phyloP scores from a whole-genome alignment of 2,329 filamentous ascomycete species.

The Colletotrichum musicola region DNA sequence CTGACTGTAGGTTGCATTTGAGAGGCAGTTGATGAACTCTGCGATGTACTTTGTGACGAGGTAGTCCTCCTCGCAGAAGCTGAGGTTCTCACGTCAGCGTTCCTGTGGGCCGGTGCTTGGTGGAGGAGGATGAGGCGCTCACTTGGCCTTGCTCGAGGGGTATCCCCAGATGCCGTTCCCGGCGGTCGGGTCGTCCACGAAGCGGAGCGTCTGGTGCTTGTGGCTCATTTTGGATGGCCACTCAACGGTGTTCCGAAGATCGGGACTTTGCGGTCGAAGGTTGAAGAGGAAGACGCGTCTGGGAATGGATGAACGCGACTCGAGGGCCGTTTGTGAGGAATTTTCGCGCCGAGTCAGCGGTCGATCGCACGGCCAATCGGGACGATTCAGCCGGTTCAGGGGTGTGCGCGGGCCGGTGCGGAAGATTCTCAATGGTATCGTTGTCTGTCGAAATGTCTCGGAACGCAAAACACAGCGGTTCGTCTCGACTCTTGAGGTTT shows the following conservation, averaged over 20 bases:
- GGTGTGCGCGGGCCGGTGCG: too few relatives aligned
- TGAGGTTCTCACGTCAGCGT: conserved; percentile 15
- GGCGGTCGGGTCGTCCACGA: conserved; percentile 50
- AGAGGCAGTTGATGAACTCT: conserved; percentile 60
- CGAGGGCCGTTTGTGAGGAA: not conserved
- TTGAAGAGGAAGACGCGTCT: not conserved
- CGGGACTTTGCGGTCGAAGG: too few relatives aligned
- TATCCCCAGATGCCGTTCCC: conserved; percentile 53
- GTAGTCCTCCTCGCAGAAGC: conserved; percentile 47
- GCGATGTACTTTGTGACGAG: conserved; percentile 56
- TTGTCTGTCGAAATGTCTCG: too few relatives aligned
- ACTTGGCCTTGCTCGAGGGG: conserved; percentile 56
- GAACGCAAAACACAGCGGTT: not conserved
- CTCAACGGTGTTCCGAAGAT: too few relatives aligned
- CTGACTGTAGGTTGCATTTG: conserved; percentile 51
- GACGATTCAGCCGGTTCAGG: not conserved
- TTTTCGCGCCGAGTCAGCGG: not conserved
- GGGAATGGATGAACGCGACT: not conserved
- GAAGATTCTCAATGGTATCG: too few relatives aligned
- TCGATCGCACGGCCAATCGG: conserved; percentile 16
- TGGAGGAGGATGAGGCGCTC: conserved; percentile 27
- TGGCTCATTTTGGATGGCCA: conserved; percentile 13
- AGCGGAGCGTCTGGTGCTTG: conserved; percentile 53
- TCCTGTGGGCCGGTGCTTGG: not conserved
- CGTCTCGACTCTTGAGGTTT: conserved; percentile 10